Percentiles rank a stretch among this genome's conserved stretches.
Evolutionary conservation across 2,329 filamentous ascomycete genomes (phyloP).

Genomic region (Penicillium olsonii): DNA sequence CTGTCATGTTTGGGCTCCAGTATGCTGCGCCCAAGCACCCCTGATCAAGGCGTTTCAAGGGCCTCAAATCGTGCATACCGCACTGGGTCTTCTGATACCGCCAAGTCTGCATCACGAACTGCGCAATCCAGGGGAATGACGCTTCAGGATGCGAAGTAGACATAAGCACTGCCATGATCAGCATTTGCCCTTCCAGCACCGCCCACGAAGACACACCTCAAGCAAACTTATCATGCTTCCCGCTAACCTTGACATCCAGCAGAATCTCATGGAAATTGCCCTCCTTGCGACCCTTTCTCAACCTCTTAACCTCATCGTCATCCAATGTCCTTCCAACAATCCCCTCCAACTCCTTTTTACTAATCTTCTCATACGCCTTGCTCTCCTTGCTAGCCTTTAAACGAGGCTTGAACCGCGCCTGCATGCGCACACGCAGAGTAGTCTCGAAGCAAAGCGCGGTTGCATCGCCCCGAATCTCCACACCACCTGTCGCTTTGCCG

Average conservation of each 20-base stretch:
- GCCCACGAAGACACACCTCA: constrained; percentile 19
- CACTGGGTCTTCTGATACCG: not conserved
- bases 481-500: constrained; percentile 48
- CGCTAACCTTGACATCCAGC: constrained; percentile 84
- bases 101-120: not conserved
- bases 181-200: not conserved
- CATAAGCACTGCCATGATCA: not conserved
- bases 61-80: not conserved
- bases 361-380: constrained; percentile 82
- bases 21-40: no score
- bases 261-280: constrained; percentile 88
- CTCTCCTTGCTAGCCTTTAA: constrained; percentile 78
- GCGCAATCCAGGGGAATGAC: not conserved
- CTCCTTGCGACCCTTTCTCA: constrained; percentile 81
- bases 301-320: constrained; percentile 79
- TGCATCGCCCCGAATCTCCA: constrained; percentile 76
- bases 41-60: no score
- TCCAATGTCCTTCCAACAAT: constrained; percentile 73
- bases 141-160: not conserved
- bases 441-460: constrained; percentile 68
- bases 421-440: constrained; percentile 83
- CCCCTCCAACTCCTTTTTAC: constrained; percentile 78
- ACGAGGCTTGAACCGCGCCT: constrained; percentile 87
- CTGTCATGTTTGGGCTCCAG: not conserved
- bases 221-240: constrained; percentile 84